Percentiles rank a stretch among this genome's conserved stretches.
phyloP scores from a whole-genome alignment of 768 basidiomycete species.

The Psilocybe tampanensis region DNA sequence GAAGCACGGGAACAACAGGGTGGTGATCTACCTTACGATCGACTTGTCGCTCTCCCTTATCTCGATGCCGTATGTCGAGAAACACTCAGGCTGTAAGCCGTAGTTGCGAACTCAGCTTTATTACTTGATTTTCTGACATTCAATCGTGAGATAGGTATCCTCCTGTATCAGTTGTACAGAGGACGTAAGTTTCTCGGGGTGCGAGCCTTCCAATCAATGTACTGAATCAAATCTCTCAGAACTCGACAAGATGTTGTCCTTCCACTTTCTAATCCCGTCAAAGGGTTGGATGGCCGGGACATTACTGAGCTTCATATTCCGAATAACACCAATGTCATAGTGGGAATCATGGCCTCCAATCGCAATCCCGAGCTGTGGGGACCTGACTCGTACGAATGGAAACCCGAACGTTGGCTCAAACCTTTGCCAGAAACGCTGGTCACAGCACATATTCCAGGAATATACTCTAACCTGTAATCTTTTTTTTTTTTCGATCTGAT shows the following conservation, averaged over 20 bases:
- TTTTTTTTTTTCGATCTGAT: too few relatives aligned
- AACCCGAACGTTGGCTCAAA: conserved; percentile 51
- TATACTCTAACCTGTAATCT: conserved; percentile 42
- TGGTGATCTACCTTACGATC: conserved; percentile 31
- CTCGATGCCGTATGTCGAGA: conserved; percentile 38
- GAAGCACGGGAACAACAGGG: conserved; percentile 24
- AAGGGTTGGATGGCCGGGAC: conserved; percentile 23
- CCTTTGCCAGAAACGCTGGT: conserved; percentile 26
- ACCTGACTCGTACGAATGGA: conserved; percentile 47
- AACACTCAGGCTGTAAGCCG: conserved; percentile 30
- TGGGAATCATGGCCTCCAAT: conserved; percentile 39
- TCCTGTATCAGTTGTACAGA: conserved; percentile 22
- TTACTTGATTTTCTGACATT: neutral
- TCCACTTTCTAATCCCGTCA: conserved; percentile 26
- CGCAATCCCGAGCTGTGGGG: conserved; percentile 46
- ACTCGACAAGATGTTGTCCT: conserved; percentile 23
- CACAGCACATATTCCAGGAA: conserved; percentile 42
- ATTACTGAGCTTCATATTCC: conserved; percentile 35
- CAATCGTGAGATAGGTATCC: conserved; percentile 12
- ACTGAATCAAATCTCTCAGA: conserved; percentile 10
- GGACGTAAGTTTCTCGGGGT: conserved; percentile 19
- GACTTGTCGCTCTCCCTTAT: conserved; percentile 30
- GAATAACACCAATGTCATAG: conserved; percentile 33
- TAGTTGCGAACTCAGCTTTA: too few relatives aligned
- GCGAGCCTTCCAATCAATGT: neutral